phyloP scores from a whole-genome alignment of 441 rosid species.

The Sinapis alba region DNA sequence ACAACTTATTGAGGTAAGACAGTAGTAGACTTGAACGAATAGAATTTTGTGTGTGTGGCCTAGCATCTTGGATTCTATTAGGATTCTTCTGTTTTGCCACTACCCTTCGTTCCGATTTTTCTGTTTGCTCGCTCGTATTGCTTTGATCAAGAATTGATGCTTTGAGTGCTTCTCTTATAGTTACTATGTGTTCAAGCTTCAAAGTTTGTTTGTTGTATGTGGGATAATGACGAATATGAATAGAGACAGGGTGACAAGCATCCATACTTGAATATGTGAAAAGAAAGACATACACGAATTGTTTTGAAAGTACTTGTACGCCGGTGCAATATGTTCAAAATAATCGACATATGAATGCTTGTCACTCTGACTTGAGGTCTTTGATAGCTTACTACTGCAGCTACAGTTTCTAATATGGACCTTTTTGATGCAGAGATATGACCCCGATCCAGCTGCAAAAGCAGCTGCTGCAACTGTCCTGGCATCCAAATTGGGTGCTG shows the following conservation, averaged over 20 bases:
- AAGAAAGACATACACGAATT: neutral
- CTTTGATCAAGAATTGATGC: conserved; percentile 1
- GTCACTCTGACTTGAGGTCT: conserved; percentile 18
- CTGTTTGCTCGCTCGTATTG: neutral
- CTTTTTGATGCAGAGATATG: conserved; percentile 72
- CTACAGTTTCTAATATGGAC: conserved; percentile 16
- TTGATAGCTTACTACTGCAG: neutral
- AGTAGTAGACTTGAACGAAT: neutral
- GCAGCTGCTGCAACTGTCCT: conserved; percentile 96
- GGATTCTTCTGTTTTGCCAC: neutral
- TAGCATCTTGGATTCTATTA: conserved; percentile 2
- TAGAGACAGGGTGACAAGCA: conserved; percentile 1
- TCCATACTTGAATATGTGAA: neutral
- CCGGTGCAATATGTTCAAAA: neutral
- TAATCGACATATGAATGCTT: neutral
- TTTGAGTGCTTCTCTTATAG: neutral
- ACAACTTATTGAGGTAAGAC: conserved; percentile 90
- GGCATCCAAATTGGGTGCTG: conserved; percentile 93
- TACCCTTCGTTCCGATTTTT: neutral
- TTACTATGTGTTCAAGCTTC: neutral
- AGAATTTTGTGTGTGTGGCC: neutral
- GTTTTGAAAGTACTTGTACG: neutral
- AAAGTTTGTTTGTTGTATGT: neutral
- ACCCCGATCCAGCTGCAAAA: conserved; percentile 97
- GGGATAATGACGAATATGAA: neutral